These are phyloP conservation scores for Mariannaea elegans DNA, from an alignment of 2,329 filamentous ascomycete genomes.

Conservation along the genomic window DNA sequence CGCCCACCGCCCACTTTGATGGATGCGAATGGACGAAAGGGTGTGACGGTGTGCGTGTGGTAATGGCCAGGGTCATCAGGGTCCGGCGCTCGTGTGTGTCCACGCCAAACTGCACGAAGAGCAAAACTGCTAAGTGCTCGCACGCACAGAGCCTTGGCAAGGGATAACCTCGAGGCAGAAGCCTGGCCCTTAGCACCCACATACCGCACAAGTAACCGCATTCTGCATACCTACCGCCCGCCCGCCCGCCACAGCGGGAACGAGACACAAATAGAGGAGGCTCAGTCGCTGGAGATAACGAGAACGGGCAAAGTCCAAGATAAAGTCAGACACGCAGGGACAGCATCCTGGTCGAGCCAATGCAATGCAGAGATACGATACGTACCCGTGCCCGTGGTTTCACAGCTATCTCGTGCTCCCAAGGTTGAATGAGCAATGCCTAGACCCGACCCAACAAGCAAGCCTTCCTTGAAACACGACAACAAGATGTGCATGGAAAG, in stretches of 20 bases:
- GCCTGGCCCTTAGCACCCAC: background rate
- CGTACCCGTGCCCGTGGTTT: conserved; percentile 3
- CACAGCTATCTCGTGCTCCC: conserved; percentile 8
- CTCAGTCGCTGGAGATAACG: conserved; percentile 13
- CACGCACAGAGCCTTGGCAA: conserved; percentile 15
- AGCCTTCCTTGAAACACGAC: conserved; percentile 16
- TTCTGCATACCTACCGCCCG: conserved; percentile 7
- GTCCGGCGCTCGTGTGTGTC: conserved; percentile 17
- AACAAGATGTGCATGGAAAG: conserved; percentile 6
- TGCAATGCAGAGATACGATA: background rate
- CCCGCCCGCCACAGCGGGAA: conserved; percentile 9
- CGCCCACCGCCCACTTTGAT: conserved; percentile 7
- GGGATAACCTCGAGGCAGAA: background rate
- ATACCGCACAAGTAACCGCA: background rate
- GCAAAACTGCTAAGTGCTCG: conserved; percentile 16
- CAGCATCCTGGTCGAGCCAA: conserved; percentile 10
- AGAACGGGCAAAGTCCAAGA: conserved; percentile 17
- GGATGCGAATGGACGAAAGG: conserved; percentile 3
- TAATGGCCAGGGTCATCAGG: conserved; percentile 15
- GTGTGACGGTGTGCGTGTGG: conserved; percentile 21
- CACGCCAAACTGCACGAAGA: conserved; percentile 4
- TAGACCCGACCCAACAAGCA: background rate
- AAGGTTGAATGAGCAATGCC: conserved; percentile 11
- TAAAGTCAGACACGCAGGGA: conserved; percentile 18
- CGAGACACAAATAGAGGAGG: conserved; percentile 12